Evolutionary conservation across 192 early-diverging fungal genomes (phyloP).

Genomic region (Backusella morwellensis): DNA sequence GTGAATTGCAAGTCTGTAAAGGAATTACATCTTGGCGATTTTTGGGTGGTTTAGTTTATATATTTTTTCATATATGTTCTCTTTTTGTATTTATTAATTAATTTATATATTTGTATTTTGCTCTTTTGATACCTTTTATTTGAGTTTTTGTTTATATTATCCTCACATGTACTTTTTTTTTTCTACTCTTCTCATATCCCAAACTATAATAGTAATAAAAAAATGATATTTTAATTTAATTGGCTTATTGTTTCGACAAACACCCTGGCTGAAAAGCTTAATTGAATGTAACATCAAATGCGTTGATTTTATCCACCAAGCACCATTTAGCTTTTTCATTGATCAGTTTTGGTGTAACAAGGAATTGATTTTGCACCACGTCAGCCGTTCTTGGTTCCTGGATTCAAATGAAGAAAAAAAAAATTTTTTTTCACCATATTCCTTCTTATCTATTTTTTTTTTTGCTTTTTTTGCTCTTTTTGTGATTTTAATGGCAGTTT

Average conservation of each 20-base stretch:
- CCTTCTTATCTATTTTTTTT: neutral
- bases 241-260: neutral
- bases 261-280: neutral
- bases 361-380: neutral
- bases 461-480: neutral
- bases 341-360: neutral
- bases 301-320: neutral
- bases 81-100: conserved; percentile 6
- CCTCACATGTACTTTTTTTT: neutral
- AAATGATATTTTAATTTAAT: neutral
- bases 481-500: neutral
- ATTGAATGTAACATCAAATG: neutral
- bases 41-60: conserved; percentile 2
- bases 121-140: neutral
- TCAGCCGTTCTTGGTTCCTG: neutral
- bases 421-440: neutral
- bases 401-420: neutral
- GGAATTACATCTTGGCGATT: neutral
- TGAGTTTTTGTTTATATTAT: neutral
- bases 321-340: neutral
- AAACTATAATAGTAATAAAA: neutral
- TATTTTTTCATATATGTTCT: neutral
- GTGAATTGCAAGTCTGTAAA: neutral
- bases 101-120: neutral
- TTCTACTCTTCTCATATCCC: neutral